phyloP scores from a whole-genome alignment of 192 early-diverging fungal species.

The Podila epicladia region DNA sequence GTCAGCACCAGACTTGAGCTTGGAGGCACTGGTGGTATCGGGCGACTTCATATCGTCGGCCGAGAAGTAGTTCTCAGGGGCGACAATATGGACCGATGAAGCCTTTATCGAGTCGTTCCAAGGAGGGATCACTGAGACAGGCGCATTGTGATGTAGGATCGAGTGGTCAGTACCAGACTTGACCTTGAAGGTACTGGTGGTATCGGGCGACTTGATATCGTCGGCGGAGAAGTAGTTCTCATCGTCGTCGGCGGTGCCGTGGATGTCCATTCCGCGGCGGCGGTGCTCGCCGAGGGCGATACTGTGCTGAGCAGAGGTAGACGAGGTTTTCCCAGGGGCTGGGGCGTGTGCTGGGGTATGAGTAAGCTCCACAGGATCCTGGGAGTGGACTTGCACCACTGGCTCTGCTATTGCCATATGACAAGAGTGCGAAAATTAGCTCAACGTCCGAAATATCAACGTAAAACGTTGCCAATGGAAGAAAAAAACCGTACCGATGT shows the following conservation, averaged over 20 bases:
- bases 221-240: not conserved
- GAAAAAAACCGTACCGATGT: too few species aligned
- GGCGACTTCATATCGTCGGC: not conserved
- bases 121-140: not conserved
- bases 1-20: not conserved
- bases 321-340: not conserved
- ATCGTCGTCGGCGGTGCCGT: not conserved
- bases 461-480: too few species aligned
- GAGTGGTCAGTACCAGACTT: not conserved
- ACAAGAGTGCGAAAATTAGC: too few species aligned
- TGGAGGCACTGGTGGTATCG: not conserved
- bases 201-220: not conserved
- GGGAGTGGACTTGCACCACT: too few species aligned
- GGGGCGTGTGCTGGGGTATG: not conserved
- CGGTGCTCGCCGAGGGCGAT: not conserved
- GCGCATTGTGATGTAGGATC: not conserved
- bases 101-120: too few species aligned
- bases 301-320: not conserved
- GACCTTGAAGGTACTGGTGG: not conserved
- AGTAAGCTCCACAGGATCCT: not conserved
- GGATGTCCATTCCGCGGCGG: not conserved
- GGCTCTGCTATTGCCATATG: too few species aligned
- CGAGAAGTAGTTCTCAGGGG: not conserved
- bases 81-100: too few species aligned
- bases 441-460: too few species aligned